phyloP scores from a whole-genome alignment of 2,329 filamentous ascomycete species.

The Diaporthe helianthi region DNA sequence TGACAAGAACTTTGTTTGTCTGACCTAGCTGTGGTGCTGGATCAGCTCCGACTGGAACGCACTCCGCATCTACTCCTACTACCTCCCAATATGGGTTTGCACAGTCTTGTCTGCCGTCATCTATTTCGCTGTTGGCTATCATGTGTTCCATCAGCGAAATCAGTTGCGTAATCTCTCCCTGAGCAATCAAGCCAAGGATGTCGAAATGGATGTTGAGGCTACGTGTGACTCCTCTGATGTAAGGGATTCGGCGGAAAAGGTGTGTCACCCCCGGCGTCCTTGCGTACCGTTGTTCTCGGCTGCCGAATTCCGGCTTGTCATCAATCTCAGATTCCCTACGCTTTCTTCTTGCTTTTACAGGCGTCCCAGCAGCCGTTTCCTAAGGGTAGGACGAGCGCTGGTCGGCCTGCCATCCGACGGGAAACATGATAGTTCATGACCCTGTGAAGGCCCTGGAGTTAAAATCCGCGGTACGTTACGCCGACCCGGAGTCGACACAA shows the following conservation, averaged over 20 bases:
- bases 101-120: constrained; percentile 61
- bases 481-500: not conserved
- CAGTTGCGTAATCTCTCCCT: constrained; percentile 60
- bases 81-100: constrained; percentile 67
- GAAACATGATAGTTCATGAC: not conserved
- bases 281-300: constrained; percentile 26
- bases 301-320: not conserved
- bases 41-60: constrained; percentile 61
- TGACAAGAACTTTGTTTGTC: not conserved
- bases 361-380: not conserved
- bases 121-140: constrained; percentile 64
- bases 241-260: constrained; percentile 35
- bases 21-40: constrained; percentile 66
- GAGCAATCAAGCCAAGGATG: constrained; percentile 48
- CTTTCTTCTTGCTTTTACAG: not conserved
- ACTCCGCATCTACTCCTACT: constrained; percentile 67
- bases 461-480: not conserved
- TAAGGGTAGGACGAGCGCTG: not conserved
- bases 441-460: not conserved
- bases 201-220: constrained; percentile 37
- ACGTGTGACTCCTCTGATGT: constrained; percentile 36
- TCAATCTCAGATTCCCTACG: no score
- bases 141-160: constrained; percentile 66
- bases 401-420: not conserved
- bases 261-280: constrained; percentile 23